Conservation (phyloP, 768 basidiomycete genomes). For the Termitomyces sp. region DNA sequence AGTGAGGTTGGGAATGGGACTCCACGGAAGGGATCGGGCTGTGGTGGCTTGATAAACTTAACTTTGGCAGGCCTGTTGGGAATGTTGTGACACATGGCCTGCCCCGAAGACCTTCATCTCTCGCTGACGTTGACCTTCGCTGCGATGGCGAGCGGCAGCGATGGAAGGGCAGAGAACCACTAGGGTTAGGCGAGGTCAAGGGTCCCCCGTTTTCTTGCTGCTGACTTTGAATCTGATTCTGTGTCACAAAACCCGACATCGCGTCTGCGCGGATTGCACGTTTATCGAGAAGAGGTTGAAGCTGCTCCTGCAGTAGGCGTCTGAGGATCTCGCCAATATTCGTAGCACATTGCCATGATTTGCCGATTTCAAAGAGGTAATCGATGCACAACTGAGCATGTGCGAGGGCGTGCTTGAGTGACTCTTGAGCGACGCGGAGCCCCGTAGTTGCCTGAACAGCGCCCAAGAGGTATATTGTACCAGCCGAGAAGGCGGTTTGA, state of each 20-base stretch:
- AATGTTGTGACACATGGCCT: not conserved
- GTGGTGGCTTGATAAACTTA: conserved; percentile 1
- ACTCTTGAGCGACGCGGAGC: conserved; percentile 39
- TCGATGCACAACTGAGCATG: conserved; percentile 42
- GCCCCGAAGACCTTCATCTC: conserved; percentile 1
- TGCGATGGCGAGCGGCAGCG: conserved; percentile 11
- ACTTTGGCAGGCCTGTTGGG: not conserved
- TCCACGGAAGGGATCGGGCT: conserved; percentile 4
- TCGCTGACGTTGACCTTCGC: not conserved
- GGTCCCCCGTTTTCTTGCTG: not conserved
- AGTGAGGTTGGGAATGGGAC: conserved; percentile 8
- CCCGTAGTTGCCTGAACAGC: conserved; percentile 49
- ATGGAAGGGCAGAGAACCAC: not conserved
- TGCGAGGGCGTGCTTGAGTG: conserved; percentile 34
- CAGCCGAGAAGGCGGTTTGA: conserved; percentile 54
- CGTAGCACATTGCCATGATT: conserved; percentile 47
- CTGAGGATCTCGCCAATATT: conserved; percentile 43
- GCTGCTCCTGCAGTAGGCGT: conserved; percentile 35
- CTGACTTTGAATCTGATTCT: not conserved
- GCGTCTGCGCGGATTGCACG: conserved; percentile 13
- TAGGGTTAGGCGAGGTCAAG: not conserved
- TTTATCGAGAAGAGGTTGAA: conserved; percentile 34
- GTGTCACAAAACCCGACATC: not conserved
- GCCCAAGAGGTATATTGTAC: conserved; percentile 49
- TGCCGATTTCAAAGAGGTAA: conserved; percentile 48